These are phyloP conservation scores for Rhodocollybia butyracea DNA, from an alignment of 768 basidiomycete genomes.

Conservation along the genomic window DNA sequence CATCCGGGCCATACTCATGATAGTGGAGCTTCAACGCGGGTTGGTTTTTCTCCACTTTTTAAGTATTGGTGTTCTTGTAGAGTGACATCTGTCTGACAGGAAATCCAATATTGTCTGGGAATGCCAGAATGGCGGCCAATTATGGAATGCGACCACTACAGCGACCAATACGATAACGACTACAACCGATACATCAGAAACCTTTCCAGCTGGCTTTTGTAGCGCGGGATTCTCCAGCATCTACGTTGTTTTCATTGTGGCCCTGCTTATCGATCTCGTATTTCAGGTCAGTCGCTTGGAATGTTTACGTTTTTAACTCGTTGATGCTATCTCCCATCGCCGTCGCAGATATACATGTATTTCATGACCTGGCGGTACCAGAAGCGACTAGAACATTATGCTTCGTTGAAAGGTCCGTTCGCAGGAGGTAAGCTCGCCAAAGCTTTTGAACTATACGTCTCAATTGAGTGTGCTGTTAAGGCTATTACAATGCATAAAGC, in stretches of 20 bases:
- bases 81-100: too few species aligned
- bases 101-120: conserved; percentile 71
- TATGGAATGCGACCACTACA: conserved; percentile 45
- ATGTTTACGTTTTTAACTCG: conserved; percentile 17
- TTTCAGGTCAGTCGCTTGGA: conserved; percentile 51
- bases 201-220: conserved; percentile 57
- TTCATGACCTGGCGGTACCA: conserved; percentile 75
- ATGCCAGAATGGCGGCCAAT: conserved; percentile 66
- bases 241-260: conserved; percentile 62
- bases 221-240: conserved; percentile 55
- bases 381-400: conserved; percentile 67
- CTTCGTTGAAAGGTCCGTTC: conserved; percentile 59
- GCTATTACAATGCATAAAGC: conserved; percentile 51
- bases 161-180: too few species aligned
- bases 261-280: conserved; percentile 58
- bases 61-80: conserved; percentile 10
- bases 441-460: not conserved
- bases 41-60: conserved; percentile 33
- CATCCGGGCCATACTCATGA: conserved; percentile 68
- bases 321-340: not conserved
- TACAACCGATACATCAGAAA: conserved; percentile 32
- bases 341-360: conserved; percentile 67
- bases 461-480: conserved; percentile 25
- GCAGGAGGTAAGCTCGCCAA: conserved; percentile 48
- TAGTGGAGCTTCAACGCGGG: conserved; percentile 70